Evolutionary conservation across 139 green algal species (phyloP).

Genomic region (Chlamydomonas applanata): DNA sequence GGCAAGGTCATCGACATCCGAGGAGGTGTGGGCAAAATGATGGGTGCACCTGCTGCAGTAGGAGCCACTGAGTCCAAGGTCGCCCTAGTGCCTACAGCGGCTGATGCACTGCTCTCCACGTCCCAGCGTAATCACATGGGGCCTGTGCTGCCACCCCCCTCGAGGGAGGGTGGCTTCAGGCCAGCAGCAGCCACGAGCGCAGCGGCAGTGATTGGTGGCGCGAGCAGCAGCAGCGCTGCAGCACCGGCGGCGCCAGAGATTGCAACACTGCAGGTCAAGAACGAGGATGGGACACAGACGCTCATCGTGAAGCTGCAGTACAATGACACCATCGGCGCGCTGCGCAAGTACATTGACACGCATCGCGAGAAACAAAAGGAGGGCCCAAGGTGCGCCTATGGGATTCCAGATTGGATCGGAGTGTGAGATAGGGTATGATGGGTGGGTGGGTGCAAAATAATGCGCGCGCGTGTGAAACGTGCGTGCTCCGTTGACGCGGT

Average conservation of each 20-base stretch:
- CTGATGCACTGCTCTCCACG: slow-evolving; percentile 42
- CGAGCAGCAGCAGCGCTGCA: neutral
- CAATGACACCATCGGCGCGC: slow-evolving; percentile 39
- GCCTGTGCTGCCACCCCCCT: slow-evolving; percentile 39
- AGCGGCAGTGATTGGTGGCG: neutral
- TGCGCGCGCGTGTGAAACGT: too few species aligned
- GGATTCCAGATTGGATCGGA: too few species aligned
- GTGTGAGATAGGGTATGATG: too few species aligned
- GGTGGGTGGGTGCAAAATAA: too few species aligned
- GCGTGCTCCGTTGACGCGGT: too few species aligned
- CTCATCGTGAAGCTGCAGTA: slow-evolving; percentile 52
- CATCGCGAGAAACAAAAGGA: slow-evolving; percentile 28
- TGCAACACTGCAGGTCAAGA: slow-evolving; percentile 47
- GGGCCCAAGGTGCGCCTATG: neutral
- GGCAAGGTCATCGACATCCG: slow-evolving; percentile 41
- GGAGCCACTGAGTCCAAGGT: slow-evolving; percentile 7
- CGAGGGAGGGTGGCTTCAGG: neutral
- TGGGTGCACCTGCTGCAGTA: neutral
- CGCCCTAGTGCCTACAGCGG: slow-evolving; percentile 19
- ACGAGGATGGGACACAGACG: slow-evolving; percentile 52
- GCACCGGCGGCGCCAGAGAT: neutral
- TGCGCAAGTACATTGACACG: slow-evolving; percentile 37
- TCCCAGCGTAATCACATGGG: slow-evolving; percentile 40
- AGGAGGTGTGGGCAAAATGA: slow-evolving; percentile 15
- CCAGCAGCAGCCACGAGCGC: neutral